Base-by-base conservation (phyloP, 768 basidiomycete species). In the Xanthoconium purpureum region DNA sequence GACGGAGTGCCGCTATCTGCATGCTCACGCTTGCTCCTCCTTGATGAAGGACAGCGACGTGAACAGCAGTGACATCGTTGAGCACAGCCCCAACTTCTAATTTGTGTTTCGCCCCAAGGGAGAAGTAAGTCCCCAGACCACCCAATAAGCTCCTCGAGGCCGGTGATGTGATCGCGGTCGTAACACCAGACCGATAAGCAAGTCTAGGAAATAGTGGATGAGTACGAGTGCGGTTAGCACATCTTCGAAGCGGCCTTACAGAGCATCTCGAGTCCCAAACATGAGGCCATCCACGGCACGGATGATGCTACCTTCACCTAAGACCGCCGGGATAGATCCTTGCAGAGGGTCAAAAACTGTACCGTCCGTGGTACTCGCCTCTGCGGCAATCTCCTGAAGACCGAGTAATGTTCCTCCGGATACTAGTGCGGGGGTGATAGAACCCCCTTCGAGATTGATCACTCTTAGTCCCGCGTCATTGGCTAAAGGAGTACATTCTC, bases 131-230 rank as follows among this genome's bases (percentile, higher is more conserved):
- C 15, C 84, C 81, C 37, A 91, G 66, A 0, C 92, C 92, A 0
- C 75, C 69, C 35, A 90, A 66, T 61, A 90, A 81, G 8, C 86
- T 81, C 8, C 47, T 18, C 3, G 81, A 77, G 7, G 71, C 65
- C 0, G 91, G 92, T 0, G 84, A 80, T 0, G 80, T 77, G 14
- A 94, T 75, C 2, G 80, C 88, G 1, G 78, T 80, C 3, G 89
- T 90, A 3, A 94, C 87, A 5, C 92, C 91, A 8, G 78, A 71
- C 18, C 83, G 82, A 64, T 91, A 89, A 0, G 91, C 89, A 39
- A 89, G 65, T 33, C 90, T 92, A 36, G 30, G 48, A 44, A 4
- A 36, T 32, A 29, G 20, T 35, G 30, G 10, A 29, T 67, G 42
- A 67, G 47, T 24, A 24, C 37, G 40, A 46, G 40, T 29, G 4